Base-by-base conservation (phyloP, 108 stramenopile genomes). In the Nitzschia putrida region DNA sequence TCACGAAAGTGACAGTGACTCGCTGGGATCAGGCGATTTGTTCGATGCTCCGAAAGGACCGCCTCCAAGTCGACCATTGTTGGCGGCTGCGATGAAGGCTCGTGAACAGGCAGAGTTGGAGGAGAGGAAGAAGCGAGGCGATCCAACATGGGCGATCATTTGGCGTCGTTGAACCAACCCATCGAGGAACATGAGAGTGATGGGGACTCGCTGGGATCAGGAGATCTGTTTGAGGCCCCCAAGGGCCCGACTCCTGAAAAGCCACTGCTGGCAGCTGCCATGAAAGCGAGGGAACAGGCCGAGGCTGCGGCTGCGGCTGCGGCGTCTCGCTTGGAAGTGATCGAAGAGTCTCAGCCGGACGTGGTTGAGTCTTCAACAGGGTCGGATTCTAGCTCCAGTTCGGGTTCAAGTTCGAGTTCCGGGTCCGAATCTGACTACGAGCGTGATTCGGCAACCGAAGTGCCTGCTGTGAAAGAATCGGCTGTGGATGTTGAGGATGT, bases 1-100 rank as follows among this genome's bases (percentile, higher is more conserved):
- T 10, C 34, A 53, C 16, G 34, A 54, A 24, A 38, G 37, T 20
- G 66, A 67, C 37, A 26, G 18, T 13, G 42, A n/a, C 52, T 66
- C 66, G 13, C n/a, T 66, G 0, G 52, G 34, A 16, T 26, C 24
- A 29, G 52, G 2, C 7, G 66, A 53, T 8, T 54, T 66, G 53
- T 66, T 66, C 23, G 66, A 66, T 53, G 50, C 66, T 54, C 66
- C 66, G 29, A 66, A 53, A 26, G 58, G 58, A 13, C 52, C 66
- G 25, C 26, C 34, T 52, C 50, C 52, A n/a, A 14, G 9, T 9
- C 53, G 54, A 54, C 66, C 66, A 9, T 37, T 66, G 52, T n/a
- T 66, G n/a, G 52, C 66, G 12, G 66, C 66, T 20, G 66, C 66
- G 39, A 10, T 53, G 52, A 66, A 66, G 38, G 14, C 66, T 43